These are phyloP conservation scores for Boeremia lycopersici DNA, from an alignment of 2,329 filamentous ascomycete species.

Conservation along the genomic window DNA sequence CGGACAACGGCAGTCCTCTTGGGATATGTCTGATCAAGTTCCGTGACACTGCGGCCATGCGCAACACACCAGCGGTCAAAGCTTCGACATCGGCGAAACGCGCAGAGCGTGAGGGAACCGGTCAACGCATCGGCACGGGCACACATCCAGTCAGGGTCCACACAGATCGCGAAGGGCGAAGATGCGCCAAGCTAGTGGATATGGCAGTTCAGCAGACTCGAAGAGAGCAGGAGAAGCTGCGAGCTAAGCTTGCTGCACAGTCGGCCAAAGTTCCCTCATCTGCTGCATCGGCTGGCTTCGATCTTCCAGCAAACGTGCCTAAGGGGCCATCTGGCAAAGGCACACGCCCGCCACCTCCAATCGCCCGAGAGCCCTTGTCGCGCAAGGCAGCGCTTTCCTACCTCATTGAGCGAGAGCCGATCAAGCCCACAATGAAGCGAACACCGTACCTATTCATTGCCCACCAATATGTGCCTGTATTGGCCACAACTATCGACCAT, in stretches of 20 bases:
- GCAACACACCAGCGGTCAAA: conserved; percentile 61
- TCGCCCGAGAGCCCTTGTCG: conserved; percentile 49
- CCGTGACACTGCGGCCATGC: conserved; percentile 67
- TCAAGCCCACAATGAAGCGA: conserved; percentile 72
- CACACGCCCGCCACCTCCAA: conserved; percentile 42
- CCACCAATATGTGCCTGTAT: conserved; percentile 83
- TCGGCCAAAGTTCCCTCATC: conserved; percentile 28
- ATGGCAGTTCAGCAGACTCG: conserved; percentile 72
- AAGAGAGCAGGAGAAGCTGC: conserved; percentile 61
- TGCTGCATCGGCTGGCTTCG: conserved; percentile 41
- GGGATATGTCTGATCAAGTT: conserved; percentile 93
- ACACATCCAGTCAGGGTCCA: conserved; percentile 72
- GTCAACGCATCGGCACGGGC: conserved; percentile 78
- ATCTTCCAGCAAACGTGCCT: conserved; percentile 82
- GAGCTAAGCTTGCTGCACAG: conserved; percentile 41
- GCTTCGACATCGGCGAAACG: conserved; percentile 82
- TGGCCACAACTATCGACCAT: conserved; percentile 84
- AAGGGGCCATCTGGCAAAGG: conserved; percentile 75
- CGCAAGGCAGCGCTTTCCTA: conserved; percentile 55
- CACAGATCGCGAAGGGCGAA: conserved; percentile 85
- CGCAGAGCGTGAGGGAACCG: conserved; percentile 77
- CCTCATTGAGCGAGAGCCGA: conserved; percentile 66
- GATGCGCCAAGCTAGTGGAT: conserved; percentile 79
- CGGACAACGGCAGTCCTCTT: conserved; percentile 89
- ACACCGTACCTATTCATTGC: conserved; percentile 91